phyloP scores from a whole-genome alignment of 768 basidiomycete species.

The Podaxis sp. region DNA sequence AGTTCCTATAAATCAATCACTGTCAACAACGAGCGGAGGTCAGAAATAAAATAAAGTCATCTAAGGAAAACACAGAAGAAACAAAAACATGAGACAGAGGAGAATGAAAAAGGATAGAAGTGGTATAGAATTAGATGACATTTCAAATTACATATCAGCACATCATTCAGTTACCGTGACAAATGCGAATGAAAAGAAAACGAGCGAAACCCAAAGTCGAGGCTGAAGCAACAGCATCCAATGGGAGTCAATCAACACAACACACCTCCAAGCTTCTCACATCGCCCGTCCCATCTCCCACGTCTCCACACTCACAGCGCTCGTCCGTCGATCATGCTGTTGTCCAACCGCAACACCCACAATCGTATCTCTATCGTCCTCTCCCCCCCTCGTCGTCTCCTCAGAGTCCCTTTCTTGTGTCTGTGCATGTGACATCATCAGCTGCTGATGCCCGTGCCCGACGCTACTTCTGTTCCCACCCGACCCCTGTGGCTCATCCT shows the following conservation, averaged over 20 bases:
- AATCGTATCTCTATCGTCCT: constrained; percentile 29
- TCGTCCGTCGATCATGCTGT: constrained; percentile 26
- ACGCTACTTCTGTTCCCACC: neutral
- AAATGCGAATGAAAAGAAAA: neutral
- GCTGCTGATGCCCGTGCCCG: neutral
- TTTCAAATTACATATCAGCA: constrained; percentile 15
- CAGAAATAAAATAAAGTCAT: neutral
- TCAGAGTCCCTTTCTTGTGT: neutral
- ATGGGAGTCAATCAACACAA: constrained; percentile 14
- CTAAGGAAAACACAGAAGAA: neutral
- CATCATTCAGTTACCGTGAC: neutral
- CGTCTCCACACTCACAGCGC: constrained; percentile 25
- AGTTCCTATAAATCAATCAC: neutral
- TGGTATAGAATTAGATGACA: constrained; percentile 7
- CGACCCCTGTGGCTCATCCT: constrained; percentile 10
- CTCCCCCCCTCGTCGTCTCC: constrained; percentile 16
- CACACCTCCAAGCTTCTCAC: constrained; percentile 29
- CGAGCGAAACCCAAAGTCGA: neutral
- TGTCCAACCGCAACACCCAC: constrained; percentile 18
- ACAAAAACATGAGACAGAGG: neutral
- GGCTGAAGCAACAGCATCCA: constrained; percentile 12
- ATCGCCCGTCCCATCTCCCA: constrained; percentile 42
- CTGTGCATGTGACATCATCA: neutral
- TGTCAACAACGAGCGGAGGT: neutral
- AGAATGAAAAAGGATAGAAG: neutral